These are phyloP conservation scores for Epichloe scottii DNA, from an alignment of 2,329 filamentous ascomycete species.

Conservation along the genomic window DNA sequence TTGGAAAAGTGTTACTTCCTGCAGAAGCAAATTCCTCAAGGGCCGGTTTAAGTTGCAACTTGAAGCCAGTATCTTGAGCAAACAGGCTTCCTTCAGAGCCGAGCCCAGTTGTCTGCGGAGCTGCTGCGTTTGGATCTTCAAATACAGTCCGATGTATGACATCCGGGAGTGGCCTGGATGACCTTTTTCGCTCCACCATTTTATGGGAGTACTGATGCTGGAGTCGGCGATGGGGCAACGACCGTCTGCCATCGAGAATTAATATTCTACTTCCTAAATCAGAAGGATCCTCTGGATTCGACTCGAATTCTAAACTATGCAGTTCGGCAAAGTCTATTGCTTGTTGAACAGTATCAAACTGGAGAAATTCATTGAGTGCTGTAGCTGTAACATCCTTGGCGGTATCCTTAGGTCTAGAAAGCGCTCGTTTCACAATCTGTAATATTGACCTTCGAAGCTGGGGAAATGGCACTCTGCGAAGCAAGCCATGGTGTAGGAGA, in stretches of 20 bases:
- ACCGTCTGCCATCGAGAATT: constrained; percentile 29
- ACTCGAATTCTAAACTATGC: constrained; percentile 41
- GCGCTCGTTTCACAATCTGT: constrained; percentile 39
- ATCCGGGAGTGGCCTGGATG: constrained; percentile 35
- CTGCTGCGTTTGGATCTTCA: constrained; percentile 14
- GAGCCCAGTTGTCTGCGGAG: constrained; percentile 6
- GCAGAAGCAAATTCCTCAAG: neutral
- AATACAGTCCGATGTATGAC: constrained; percentile 44
- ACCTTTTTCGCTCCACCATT: constrained; percentile 50
- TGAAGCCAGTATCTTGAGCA: constrained; percentile 9
- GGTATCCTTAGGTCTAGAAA: constrained; percentile 42
- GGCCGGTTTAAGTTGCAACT: neutral
- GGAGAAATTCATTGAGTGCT: constrained; percentile 43
- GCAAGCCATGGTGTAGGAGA: constrained; percentile 59
- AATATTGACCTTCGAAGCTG: constrained; percentile 46
- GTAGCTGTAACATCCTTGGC: constrained; percentile 48
- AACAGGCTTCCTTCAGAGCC: constrained; percentile 18
- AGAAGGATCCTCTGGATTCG: constrained; percentile 20
- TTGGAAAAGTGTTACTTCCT: neutral
- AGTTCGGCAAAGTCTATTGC: constrained; percentile 51
- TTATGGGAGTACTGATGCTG: constrained; percentile 42
- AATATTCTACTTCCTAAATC: constrained; percentile 27
- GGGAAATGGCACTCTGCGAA: constrained; percentile 57
- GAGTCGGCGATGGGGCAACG: constrained; percentile 35
- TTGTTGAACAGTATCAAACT: constrained; percentile 55